A percentile compares a stretch with the other conserved stretches of the same genome.
Conservation (phyloP, 2,329 filamentous ascomycete genomes). For the Pseudogymnoascus sp. region DNA sequence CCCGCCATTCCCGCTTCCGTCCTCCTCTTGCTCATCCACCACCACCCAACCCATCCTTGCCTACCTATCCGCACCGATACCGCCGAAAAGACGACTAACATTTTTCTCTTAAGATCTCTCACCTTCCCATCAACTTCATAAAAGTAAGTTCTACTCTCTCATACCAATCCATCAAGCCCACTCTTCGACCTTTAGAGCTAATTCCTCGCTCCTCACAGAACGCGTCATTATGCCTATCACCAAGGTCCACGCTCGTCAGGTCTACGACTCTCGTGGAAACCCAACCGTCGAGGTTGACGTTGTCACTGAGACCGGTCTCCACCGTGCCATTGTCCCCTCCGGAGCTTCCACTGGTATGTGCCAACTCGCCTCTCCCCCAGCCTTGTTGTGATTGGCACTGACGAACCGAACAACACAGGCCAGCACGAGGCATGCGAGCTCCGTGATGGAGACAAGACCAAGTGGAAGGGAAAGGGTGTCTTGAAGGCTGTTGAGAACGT, state of each 20-base stretch:
- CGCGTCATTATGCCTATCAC: slow-evolving; percentile 71
- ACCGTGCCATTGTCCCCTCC: slow-evolving; percentile 95
- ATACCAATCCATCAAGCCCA: neutral
- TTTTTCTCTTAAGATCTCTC: slow-evolving; percentile 4
- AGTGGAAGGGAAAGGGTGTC: slow-evolving; percentile 84
- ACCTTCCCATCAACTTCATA: neutral
- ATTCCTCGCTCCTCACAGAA: slow-evolving; percentile 14
- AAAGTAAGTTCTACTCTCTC: neutral
- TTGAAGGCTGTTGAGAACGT: slow-evolving; percentile 80
- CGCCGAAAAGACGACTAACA: neutral
- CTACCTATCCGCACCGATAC: neutral
- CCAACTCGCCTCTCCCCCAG: slow-evolving; percentile 20
- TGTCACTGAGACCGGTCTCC: slow-evolving; percentile 90
- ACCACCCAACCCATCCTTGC: neutral
- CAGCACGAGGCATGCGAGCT: slow-evolving; percentile 89
- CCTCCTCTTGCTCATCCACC: neutral
- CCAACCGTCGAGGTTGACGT: slow-evolving; percentile 98
- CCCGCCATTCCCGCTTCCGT: slow-evolving; percentile 15
- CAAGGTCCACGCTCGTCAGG: slow-evolving; percentile 85
- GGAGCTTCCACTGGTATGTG: slow-evolving; percentile 85
- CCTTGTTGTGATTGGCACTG: slow-evolving; percentile 10
- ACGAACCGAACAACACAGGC: slow-evolving; percentile 42
- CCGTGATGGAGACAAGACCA: slow-evolving; percentile 79
- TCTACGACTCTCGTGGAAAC: slow-evolving; percentile 98
- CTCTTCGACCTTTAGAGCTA: neutral